These are phyloP conservation scores for Fistulina hepatica DNA, from an alignment of 1,284 basidiomycete genomes.

Conservation along the genomic window DNA sequence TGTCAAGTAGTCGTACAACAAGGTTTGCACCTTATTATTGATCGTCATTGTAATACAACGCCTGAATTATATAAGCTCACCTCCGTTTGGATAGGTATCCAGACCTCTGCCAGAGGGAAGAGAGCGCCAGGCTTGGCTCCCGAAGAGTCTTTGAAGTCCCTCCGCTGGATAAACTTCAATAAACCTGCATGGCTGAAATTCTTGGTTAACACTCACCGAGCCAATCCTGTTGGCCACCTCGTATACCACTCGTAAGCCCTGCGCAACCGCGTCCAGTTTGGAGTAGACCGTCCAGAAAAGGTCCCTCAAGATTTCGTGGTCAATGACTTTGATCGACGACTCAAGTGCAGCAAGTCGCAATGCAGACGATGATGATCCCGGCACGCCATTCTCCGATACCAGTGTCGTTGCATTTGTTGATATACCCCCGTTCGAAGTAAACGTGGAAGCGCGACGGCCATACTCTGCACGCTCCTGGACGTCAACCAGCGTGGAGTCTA, in stretches of 20 bases:
- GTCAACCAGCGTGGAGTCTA: constrained; percentile 85
- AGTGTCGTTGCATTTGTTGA: constrained; percentile 16
- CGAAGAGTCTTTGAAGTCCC: constrained; percentile 78
- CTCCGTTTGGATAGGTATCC: constrained; percentile 86
- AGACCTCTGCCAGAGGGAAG: constrained; percentile 85
- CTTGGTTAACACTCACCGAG: constrained; percentile 44
- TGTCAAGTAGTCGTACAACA: constrained; percentile 88
- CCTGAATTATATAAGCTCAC: constrained; percentile 28
- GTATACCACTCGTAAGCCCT: constrained; percentile 84
- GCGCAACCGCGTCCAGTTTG: constrained; percentile 91
- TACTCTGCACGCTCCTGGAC: constrained; percentile 82
- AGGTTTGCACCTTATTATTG: constrained; percentile 56
- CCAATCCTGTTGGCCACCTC: constrained; percentile 86
- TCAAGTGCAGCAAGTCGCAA: constrained; percentile 73
- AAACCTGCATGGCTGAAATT: not conserved
- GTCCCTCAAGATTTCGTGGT: constrained; percentile 83
- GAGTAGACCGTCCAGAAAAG: constrained; percentile 98
- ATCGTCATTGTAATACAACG: constrained; percentile 6
- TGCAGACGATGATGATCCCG: too few relatives aligned
- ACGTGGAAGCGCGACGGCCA: constrained; percentile 46
- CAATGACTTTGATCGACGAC: constrained; percentile 58
- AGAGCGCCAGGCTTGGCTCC: constrained; percentile 59
- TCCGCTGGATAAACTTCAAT: constrained; percentile 40
- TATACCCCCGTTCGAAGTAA: constrained; percentile 27
- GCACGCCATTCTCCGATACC: too few relatives aligned